A percentile compares a stretch with the other conserved stretches of the same genome.
Evolutionary conservation across 306 rosid genomes (phyloP).

Genomic region (Rubus parviflorus): DNA sequence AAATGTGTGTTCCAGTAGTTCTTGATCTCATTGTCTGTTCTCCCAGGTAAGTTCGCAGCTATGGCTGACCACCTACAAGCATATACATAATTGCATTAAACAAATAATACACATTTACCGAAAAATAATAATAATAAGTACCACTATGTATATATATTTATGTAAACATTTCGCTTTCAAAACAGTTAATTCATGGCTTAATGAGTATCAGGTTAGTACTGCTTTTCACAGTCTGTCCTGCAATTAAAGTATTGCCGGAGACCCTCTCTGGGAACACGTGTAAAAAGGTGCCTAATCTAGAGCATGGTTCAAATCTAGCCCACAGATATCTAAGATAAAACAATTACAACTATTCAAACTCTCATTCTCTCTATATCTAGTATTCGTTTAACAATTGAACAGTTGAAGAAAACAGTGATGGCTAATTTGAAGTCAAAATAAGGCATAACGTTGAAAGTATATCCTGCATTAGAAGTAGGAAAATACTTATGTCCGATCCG

Average conservation of each 20-base stretch:
- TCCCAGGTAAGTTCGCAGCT: slow-evolving; percentile 22
- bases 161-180: too few species aligned
- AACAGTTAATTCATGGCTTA: too few species aligned
- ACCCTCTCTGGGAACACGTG: background rate
- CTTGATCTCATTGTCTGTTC: slow-evolving; percentile 30
- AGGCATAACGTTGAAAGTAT: background rate
- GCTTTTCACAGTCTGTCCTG: too few species aligned
- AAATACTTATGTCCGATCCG: too few species aligned
- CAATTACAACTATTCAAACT: background rate
- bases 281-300: background rate
- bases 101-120: background rate
- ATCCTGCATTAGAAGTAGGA: too few species aligned
- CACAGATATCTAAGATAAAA: background rate
- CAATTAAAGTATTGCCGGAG: too few species aligned
- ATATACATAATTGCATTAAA: background rate
- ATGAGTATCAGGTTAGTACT: too few species aligned
- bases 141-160: background rate
- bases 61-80: slow-evolving; percentile 23
- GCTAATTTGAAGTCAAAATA: background rate
- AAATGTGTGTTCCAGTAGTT: slow-evolving; percentile 28
- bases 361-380: background rate
- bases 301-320: background rate
- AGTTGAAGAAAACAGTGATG: background rate
- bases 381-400: too few species aligned
- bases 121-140: background rate